A percentile compares a stretch with the other conserved stretches of the same genome.
Evolutionary conservation across 164 flowering plant species (phyloP).

Genomic region (Chimonanthus praecox): DNA sequence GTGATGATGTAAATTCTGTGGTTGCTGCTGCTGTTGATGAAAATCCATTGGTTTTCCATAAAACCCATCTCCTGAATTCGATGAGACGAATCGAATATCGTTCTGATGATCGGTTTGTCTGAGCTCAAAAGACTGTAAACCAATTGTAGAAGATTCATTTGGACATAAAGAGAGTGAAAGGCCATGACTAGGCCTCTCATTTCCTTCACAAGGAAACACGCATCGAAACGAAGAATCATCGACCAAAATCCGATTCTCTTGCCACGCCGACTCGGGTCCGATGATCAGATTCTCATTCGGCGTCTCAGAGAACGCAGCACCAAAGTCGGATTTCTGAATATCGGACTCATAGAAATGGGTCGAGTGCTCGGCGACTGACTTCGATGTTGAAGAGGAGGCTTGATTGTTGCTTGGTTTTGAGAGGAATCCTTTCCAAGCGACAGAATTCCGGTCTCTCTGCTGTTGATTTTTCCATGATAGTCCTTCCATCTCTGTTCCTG

Average conservation of each 20-base stretch:
- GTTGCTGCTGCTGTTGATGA: slow-evolving; percentile 12
- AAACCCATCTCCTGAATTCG: slow-evolving; percentile 26
- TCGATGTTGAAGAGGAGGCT: slow-evolving; percentile 28
- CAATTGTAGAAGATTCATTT: slow-evolving; percentile 42
- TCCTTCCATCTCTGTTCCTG: slow-evolving; percentile 48
- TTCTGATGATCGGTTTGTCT: slow-evolving; percentile 22
- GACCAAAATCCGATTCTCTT: slow-evolving; percentile 15
- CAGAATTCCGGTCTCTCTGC: slow-evolving; percentile 15
- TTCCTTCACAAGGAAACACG: slow-evolving; percentile 58
- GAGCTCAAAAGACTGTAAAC: slow-evolving; percentile 61
- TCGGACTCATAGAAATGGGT: slow-evolving; percentile 20
- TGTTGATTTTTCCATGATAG: slow-evolving; percentile 13
- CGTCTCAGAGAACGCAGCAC: slow-evolving; percentile 4
- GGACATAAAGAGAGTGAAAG: slow-evolving; percentile 66
- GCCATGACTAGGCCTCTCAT: slow-evolving; percentile 64
- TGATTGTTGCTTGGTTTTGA: slow-evolving; percentile 14
- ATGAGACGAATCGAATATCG: slow-evolving; percentile 7
- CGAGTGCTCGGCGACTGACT: not conserved
- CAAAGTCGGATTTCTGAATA: slow-evolving; percentile 7
- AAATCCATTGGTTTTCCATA: slow-evolving; percentile 24
- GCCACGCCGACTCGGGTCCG: slow-evolving; percentile 16
- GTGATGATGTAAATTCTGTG: not conserved
- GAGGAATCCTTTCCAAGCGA: not conserved
- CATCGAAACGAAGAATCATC: slow-evolving; percentile 29
- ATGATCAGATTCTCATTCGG: slow-evolving; percentile 18